Percentiles rank a stretch among this genome's conserved stretches.
Conservation (phyloP, 2,329 filamentous ascomycete genomes). For the Capronia coronata region DNA sequence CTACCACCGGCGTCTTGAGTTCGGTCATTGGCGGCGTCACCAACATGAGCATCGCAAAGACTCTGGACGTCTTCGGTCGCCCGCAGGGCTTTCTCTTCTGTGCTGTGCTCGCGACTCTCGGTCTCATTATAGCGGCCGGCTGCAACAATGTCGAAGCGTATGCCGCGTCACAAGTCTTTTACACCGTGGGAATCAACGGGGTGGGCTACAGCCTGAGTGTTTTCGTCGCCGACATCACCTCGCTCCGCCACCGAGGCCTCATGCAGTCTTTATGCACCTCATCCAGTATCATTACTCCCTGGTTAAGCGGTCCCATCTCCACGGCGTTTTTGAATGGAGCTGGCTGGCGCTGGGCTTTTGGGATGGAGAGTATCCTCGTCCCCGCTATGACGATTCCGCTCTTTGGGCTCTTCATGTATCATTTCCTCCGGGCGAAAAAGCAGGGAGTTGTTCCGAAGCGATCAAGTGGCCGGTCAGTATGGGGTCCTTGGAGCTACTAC, state of each 20-base stretch:
- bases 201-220: constrained; percentile 28
- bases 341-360: constrained; percentile 28
- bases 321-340: constrained; percentile 16
- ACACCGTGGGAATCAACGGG: constrained; percentile 25
- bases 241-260: constrained; percentile 19
- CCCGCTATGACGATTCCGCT: constrained; percentile 14
- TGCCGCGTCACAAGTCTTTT: constrained; percentile 54
- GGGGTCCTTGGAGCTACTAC: no score
- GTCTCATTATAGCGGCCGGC: constrained; percentile 54
- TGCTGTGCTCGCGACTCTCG: constrained; percentile 37
- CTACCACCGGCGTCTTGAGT: constrained; percentile 48
- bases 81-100: constrained; percentile 49
- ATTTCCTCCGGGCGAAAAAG: constrained; percentile 55
- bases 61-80: constrained; percentile 57
- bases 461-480: no score
- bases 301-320: constrained; percentile 22
- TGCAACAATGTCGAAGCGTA: constrained; percentile 55
- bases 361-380: constrained; percentile 25
- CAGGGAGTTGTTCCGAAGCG: constrained; percentile 40
- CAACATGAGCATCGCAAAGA: constrained; percentile 54
- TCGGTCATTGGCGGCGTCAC: constrained; percentile 50
- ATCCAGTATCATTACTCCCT: constrained; percentile 29
- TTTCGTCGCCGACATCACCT: constrained; percentile 33
- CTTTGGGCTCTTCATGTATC: constrained; percentile 49
- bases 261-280: constrained; percentile 29